These are phyloP conservation scores for Fusarium concolor DNA, from an alignment of 2,329 filamentous ascomycete genomes.

Conservation along the genomic window DNA sequence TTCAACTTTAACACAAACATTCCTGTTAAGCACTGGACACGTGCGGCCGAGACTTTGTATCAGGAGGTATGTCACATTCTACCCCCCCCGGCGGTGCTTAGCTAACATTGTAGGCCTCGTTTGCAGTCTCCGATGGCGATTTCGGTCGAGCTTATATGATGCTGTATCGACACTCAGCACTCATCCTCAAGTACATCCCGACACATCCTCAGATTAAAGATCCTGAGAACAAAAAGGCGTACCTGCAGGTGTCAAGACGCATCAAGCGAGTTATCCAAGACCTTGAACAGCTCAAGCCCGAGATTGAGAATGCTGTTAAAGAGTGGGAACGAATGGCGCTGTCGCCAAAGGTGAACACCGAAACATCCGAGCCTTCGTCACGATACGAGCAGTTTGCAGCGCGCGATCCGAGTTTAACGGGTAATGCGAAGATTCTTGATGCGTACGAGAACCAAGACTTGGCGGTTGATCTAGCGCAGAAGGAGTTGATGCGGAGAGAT, in stretches of 20 bases:
- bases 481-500: conserved; percentile 76
- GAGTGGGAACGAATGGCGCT: conserved; percentile 70
- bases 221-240: conserved; percentile 71
- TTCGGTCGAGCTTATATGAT: conserved; percentile 90
- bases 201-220: conserved; percentile 80
- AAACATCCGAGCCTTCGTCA: conserved; percentile 40
- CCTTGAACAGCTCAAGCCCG: conserved; percentile 83
- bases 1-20: conserved; percentile 86
- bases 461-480: conserved; percentile 79
- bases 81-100: no score
- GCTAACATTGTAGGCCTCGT: conserved; percentile 71
- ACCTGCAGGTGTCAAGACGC: conserved; percentile 64
- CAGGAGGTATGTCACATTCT: conserved; percentile 73
- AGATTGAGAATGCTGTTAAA: conserved; percentile 78
- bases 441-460: conserved; percentile 78
- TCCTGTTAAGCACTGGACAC: conserved; percentile 82
- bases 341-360: conserved; percentile 46
- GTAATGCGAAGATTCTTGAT: conserved; percentile 71
- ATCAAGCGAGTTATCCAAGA: conserved; percentile 71
- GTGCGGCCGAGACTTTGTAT: conserved; percentile 81
- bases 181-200: conserved; percentile 81
- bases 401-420: conserved; percentile 71
- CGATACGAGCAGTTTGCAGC: conserved; percentile 62
- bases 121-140: conserved; percentile 88
- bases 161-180: conserved; percentile 86